Conservation (phyloP, 208 protist genomes). For the Acanthamoeba castellanii region DNA sequence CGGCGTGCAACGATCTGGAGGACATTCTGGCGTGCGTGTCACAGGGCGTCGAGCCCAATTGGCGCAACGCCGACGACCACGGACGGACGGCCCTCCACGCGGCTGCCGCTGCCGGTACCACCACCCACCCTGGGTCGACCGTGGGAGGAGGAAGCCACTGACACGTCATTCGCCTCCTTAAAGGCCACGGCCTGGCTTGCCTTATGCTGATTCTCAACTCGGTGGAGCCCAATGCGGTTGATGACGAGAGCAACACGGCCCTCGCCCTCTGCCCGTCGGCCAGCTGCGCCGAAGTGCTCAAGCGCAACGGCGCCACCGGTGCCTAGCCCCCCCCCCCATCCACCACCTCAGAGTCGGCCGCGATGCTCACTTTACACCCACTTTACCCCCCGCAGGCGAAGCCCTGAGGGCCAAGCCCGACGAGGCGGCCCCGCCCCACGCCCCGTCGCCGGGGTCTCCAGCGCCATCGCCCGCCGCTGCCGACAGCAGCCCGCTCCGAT, state of each 20-base stretch:
- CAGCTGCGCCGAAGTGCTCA: conserved; percentile 1
- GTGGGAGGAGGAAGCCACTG: not conserved
- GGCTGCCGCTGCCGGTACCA: not conserved
- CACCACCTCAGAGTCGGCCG: not conserved
- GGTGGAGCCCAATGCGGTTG: not conserved
- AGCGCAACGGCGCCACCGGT: conserved; percentile 21
- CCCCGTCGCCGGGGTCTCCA: not conserved
- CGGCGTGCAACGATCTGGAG: not conserved
- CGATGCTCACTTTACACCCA: not conserved
- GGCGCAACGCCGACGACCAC: not conserved
- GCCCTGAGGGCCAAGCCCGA: not conserved
- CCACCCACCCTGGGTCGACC: too few species aligned
- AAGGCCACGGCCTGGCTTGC: not conserved
- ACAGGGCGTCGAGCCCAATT: conserved; percentile 19
- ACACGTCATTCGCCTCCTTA: not conserved
- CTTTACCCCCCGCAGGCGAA: not conserved
- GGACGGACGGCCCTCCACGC: not conserved
- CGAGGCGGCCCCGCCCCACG: not conserved
- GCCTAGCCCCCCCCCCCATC: not conserved
- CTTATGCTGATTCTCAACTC: conserved; percentile 22
- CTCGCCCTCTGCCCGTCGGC: not conserved
- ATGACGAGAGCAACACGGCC: not conserved
- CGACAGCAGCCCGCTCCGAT: not conserved
- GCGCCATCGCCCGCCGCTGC: not conserved
- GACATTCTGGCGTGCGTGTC: conserved; percentile 3